Evolutionary conservation across 2,329 filamentous ascomycete species (phyloP), one percentile per base, ranked within the genome.

Genomic region (Colletotrichum plurivorum): DNA sequence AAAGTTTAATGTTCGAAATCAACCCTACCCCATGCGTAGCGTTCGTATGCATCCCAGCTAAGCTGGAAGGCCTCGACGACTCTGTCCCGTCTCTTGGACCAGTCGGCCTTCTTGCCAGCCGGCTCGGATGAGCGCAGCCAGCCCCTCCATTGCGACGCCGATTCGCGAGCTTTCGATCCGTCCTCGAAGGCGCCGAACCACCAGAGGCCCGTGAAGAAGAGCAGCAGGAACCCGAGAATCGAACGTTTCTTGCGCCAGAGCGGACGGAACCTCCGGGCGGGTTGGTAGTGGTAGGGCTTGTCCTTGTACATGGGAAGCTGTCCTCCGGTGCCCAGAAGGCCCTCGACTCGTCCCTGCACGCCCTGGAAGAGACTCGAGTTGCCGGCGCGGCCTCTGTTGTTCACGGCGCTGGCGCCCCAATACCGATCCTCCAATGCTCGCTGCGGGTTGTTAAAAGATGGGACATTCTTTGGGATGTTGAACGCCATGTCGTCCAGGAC

Each of bases 291-390:
- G 78, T 93, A 96, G n/a, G 96, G 96, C 80, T 99, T 99, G 83
- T 99, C 96, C 82, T 99, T 99, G 84, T 99, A 99, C 93, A 98
- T 95, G 53, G 96, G 96, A 71, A 99, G 84, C 67, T 89, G 84
- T 70, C 79, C 75, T 71, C 79, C 80, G 25, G 81, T 88, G 45
- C 90, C 88, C 71, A 95, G 90, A 69, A 94, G 86, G 67, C 85
- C 86, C 58, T 87, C 88, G 43, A 94, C 84, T 71, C 88, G 89
- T 74, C 88, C 87, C 56, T 91, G 84, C 46, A 94, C 84, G 55
- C 83, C 85, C 68, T 83, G 81, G 54, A 89, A 77, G 52, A 87
- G 79, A 60, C 80, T 75, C 70, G 72, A 73, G 69, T 78, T 74
- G 65, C 74, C 76, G 52, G 80, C 80, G 64, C 82, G 77, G 73